A percentile compares a stretch with the other conserved stretches of the same genome.
Conservation (phyloP, 2,329 filamentous ascomycete genomes). For the Leptographium flavum region DNA sequence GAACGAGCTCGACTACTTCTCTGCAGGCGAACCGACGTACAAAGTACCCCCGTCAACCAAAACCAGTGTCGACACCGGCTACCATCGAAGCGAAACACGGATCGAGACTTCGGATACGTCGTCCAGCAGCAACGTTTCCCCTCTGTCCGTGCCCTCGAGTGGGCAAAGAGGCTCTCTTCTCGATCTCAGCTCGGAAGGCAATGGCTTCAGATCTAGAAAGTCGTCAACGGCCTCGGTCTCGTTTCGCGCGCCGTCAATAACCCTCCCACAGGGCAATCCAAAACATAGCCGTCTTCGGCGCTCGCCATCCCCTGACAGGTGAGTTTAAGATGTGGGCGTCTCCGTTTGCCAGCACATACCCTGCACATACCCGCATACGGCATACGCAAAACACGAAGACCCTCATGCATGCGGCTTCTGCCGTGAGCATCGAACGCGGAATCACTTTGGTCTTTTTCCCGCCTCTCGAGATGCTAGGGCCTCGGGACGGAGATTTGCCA, state of each 20-base stretch:
- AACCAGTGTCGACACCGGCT: background rate
- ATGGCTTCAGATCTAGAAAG: slow-evolving; percentile 24
- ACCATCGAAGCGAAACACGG: background rate
- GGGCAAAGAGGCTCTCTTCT: background rate
- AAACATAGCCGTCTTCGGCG: slow-evolving; percentile 26
- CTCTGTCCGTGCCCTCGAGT: background rate
- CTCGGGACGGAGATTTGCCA: no score
- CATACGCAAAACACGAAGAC: background rate
- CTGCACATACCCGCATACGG: background rate
- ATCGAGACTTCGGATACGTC: background rate
- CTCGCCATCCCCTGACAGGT: slow-evolving; percentile 37
- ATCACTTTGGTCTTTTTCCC: no score
- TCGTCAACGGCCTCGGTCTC: slow-evolving; percentile 32
- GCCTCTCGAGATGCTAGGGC: no score
- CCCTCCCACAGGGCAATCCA: slow-evolving; percentile 32
- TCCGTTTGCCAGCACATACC: background rate
- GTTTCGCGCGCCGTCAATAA: slow-evolving; percentile 27
- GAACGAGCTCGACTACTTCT: slow-evolving; percentile 15
- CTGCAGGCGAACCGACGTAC: slow-evolving; percentile 1
- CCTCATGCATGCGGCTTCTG: background rate
- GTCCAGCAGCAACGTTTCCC: background rate
- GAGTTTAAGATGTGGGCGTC: slow-evolving; percentile 16
- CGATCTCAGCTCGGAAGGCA: slow-evolving; percentile 17
- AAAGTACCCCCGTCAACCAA: background rate
- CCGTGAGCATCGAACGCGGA: no score